Base-by-base conservation (phyloP, 805 yeast genomes). In the Candida koratica region DNA sequence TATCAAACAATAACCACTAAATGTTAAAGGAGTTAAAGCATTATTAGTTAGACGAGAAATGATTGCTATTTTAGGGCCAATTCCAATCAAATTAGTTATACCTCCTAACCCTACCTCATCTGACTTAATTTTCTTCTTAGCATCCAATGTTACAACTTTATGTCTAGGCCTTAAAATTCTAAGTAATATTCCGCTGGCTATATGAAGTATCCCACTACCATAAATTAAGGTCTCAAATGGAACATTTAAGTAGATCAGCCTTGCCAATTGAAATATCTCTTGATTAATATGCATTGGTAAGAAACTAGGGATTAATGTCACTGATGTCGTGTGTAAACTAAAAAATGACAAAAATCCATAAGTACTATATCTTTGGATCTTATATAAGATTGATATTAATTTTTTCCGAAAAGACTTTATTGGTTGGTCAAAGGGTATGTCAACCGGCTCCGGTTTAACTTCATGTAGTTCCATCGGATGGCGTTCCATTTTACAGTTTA, bases 81-180 rank as follows among this genome's bases (percentile, higher is more conserved):
- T 51, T 0, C 84, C 84, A 11, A 78, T 45, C 7, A 76, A 41
- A n/a, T 75, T 63, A 2, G 72, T 56, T 28, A 80, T 60, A 1
- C 86, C 86, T 5, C 81, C 81, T n/a, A 80, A 56, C 0, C 86
- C 86, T 22, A 64, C 58, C 34, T 67, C 63, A 37, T 73, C 75
- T 19, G 72, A 54, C n/a, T 46, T 42, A n/a, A 11, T 49, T 24
- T 18, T 24, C 11, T 24, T 29, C 28, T 27, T 33, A 32, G 36
- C 31, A 16, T 31, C 27, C 12, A 34, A 37, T 16, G 32, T 28
- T 29, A 36, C 42, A 34, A 22, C 34, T 24, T 28, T 22, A 32
- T 34, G 34, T 31, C 16, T 28, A 13, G 53, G 45, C 35, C 58
- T 59, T 4, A 70, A 39, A 1, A 63, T 13, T 39, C 85, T 55